Conservation (phyloP, 805 yeast genomes). For the Yamadazyma endophytica region DNA sequence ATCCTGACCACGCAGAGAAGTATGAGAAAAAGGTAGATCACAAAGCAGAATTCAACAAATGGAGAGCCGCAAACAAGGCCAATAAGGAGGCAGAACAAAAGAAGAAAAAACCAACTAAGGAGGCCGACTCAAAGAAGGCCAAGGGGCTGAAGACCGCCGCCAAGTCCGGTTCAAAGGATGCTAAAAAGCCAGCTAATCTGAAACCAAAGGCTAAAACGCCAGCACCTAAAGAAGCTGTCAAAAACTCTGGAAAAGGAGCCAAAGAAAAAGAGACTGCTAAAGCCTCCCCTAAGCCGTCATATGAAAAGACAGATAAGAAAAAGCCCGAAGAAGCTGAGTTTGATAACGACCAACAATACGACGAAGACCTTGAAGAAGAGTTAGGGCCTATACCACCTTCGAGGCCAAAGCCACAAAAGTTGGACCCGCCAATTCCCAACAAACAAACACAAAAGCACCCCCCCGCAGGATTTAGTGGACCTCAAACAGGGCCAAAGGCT, state of each 20-base stretch:
- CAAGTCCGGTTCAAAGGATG: no score
- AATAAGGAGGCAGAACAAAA: conserved; percentile 1
- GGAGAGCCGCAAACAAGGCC: conserved; percentile 7
- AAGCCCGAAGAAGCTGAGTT: conserved; percentile 1
- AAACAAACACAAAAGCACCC: neutral
- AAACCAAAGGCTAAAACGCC: neutral
- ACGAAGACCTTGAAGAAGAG: conserved; percentile 1
- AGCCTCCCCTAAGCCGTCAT: neutral
- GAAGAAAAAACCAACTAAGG: no score
- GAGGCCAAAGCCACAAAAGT: conserved; percentile 1
- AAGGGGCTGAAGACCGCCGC: no score
- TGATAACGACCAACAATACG: neutral
- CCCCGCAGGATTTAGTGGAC: neutral
- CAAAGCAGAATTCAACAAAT: conserved; percentile 5
- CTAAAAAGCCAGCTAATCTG: neutral
- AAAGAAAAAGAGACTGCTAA: neutral
- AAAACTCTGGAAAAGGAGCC: conserved; percentile 1
- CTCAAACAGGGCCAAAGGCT: conserved; percentile 3
- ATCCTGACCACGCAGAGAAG: neutral
- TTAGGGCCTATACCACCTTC: conserved; percentile 1
- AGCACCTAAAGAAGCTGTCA: conserved; percentile 1
- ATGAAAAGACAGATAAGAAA: neutral
- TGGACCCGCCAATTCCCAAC: neutral
- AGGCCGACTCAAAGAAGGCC: neutral
- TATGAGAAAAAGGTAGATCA: neutral